A percentile compares a stretch with the other conserved stretches of the same genome.
These are phyloP conservation scores for Ehretia macrophylla DNA, from an alignment of 257 asterid genomes.

Conservation along the genomic window DNA sequence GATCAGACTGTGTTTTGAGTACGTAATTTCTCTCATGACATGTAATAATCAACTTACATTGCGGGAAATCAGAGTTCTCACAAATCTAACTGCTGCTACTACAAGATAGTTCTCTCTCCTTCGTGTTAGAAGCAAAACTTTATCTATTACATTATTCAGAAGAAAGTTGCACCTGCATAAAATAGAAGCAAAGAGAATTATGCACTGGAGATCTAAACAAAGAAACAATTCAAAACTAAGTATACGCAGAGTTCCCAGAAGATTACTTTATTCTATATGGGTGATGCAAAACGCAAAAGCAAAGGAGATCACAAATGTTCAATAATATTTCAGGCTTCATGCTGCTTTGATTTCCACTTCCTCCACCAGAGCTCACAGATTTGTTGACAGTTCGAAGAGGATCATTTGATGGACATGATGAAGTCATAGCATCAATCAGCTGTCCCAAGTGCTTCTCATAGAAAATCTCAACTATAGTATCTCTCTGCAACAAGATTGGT, in stretches of 20 bases:
- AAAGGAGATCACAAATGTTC: constrained; percentile 85
- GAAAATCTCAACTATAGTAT: constrained; percentile 72
- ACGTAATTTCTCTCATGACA: background rate
- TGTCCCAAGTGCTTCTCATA: constrained; percentile 83
- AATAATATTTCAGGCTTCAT: constrained; percentile 83
- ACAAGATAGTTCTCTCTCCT: constrained; percentile 91
- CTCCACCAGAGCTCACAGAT: constrained; percentile 40
- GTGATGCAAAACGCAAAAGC: constrained; percentile 93
- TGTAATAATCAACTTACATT: constrained; percentile 53
- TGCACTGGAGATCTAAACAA: constrained; percentile 8
- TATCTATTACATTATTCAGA: constrained; percentile 76
- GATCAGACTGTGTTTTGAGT: too few species aligned
- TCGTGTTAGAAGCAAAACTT: constrained; percentile 72
- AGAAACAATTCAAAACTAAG: background rate
- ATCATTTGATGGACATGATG: constrained; percentile 55
- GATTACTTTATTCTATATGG: constrained; percentile 85
- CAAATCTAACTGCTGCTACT: constrained; percentile 89
- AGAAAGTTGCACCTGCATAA: constrained; percentile 86
- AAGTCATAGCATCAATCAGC: constrained; percentile 69
- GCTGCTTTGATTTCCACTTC: constrained; percentile 36
- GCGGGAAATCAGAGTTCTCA: constrained; percentile 81
- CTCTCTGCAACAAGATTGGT: constrained; percentile 66
- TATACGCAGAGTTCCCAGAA: constrained; percentile 11
- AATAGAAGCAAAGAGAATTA: constrained; percentile 8
- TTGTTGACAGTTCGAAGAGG: constrained; percentile 32